A percentile compares a stretch with the other conserved stretches of the same genome.
Evolutionary conservation across 176 grass and related monocot genomes (phyloP).

Genomic region (Thinopyrum elongatum): DNA sequence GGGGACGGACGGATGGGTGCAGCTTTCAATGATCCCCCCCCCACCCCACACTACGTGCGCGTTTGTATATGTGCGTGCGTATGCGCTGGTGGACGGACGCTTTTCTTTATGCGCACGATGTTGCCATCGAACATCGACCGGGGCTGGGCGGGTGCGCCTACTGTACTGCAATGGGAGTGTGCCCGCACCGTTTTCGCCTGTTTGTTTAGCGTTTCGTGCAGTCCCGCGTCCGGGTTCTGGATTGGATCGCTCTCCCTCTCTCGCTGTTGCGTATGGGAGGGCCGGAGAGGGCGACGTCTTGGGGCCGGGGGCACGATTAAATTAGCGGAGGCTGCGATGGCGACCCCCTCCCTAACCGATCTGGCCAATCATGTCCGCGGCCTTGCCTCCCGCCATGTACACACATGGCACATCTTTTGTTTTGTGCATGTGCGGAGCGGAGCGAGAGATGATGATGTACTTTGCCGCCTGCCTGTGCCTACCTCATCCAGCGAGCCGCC

Average conservation of each 20-base stretch:
- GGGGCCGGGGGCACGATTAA: slow-evolving; percentile 26
- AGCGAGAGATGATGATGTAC: background rate
- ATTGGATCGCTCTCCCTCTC: slow-evolving; percentile 22
- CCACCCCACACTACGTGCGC: background rate
- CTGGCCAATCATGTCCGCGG: slow-evolving; percentile 32
- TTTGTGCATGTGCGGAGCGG: slow-evolving; percentile 36
- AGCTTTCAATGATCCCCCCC: slow-evolving; percentile 50
- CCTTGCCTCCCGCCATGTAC: background rate
- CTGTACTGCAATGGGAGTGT: background rate
- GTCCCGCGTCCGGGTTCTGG: background rate
- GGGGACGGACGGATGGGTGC: slow-evolving; percentile 54
- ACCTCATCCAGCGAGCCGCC: too few species aligned
- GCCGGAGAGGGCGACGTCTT: slow-evolving; percentile 25
- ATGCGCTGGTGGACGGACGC: slow-evolving; percentile 37
- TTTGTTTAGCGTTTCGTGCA: background rate
- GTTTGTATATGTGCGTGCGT: slow-evolving; percentile 38
- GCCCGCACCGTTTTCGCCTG: slow-evolving; percentile 10
- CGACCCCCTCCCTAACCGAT: slow-evolving; percentile 52
- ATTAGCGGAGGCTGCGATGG: slow-evolving; percentile 47
- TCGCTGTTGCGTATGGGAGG: slow-evolving; percentile 24
- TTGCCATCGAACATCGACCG: slow-evolving; percentile 13
- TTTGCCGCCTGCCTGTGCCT: background rate
- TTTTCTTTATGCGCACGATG: slow-evolving; percentile 46
- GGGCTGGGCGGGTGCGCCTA: background rate
- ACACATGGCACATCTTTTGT: background rate